Evolutionary conservation across 257 asterid genomes (phyloP), one percentile per base, ranked within the genome.

Genomic region (Agastache rugosa): DNA sequence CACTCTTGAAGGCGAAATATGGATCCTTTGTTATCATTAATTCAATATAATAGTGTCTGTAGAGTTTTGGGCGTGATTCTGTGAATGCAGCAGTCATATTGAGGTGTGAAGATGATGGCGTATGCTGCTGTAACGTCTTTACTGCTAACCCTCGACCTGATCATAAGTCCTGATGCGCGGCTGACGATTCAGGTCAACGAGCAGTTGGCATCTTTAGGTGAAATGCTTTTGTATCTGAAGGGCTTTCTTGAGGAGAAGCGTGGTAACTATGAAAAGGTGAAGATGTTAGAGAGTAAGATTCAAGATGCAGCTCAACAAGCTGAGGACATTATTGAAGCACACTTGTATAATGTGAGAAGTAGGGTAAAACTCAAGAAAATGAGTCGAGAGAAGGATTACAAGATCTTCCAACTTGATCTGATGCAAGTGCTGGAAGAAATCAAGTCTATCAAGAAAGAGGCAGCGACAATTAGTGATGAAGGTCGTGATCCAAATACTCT

Each of bases 101-200:
- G 35, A 71, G n/a, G 60, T 41, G 17, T 53, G 69, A n/a, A 37
- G 55, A 73, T 78, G 47, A 78, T 73, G 82, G 82, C 82, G 3
- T 78, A 78, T 73, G 82, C 79, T 73, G 75, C 79, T 48, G 42
- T 78, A 9, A 39, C 62, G n/a, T 78, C 82, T 41, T 69, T 71
- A 35, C 42, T 78, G 41, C 74, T 56, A 25, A 73, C 79, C 27
- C 60, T 78, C 9, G 79, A 73, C 45, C 23, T 78, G 1, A 48
- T 51, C 47, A 3, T 15, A 25, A 44, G 20, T 8, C 47, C 58
- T 6, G 67, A 27, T 50, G 67, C 53, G 1, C 31, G 17, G 17
- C 67, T 73, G 25, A 68, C 74, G 37, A 62, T 22, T 59, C 66
- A 29, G 19, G 59, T 56, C 47, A 59, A 39, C 19, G 79, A 73